Conservation (phyloP, 108 stramenopile species). For the Nitzschia sp. region DNA sequence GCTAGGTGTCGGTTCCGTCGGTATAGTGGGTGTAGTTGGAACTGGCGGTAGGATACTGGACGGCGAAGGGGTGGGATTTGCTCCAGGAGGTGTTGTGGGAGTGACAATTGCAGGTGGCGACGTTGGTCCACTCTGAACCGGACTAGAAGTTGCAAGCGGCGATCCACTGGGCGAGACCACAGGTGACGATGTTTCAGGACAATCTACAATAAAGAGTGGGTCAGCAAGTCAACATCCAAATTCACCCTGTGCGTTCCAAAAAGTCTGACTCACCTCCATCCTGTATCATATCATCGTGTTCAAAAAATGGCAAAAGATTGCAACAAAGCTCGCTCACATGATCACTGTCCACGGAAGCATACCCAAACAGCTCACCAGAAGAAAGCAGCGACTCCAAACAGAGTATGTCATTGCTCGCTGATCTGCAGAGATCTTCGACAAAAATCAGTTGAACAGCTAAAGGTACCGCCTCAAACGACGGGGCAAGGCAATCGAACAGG, state of each 20-base stretch:
- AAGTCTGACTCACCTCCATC: not conserved
- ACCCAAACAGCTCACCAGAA: slow-evolving; percentile 5
- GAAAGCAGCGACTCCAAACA: slow-evolving; percentile 1
- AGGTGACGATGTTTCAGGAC: not conserved
- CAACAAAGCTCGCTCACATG: slow-evolving; percentile 13
- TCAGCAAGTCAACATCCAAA: not conserved
- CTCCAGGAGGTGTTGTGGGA: not conserved
- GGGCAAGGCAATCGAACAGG: slow-evolving; percentile 15
- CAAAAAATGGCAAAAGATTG: slow-evolving; percentile 2
- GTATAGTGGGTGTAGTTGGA: not conserved
- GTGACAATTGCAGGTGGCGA: not conserved
- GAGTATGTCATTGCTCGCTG: not conserved
- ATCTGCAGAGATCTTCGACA: slow-evolving; percentile 4
- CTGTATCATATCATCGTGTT: not conserved
- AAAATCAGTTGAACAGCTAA: slow-evolving; percentile 10
- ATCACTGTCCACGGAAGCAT: not conserved
- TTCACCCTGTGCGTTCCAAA: not conserved
- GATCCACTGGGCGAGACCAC: not conserved
- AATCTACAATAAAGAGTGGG: not conserved
- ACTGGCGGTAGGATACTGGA: not conserved
- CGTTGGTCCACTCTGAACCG: not conserved
- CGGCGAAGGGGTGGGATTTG: not conserved
- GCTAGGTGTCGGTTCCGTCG: not conserved
- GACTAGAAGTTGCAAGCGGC: not conserved
- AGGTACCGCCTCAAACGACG: slow-evolving; percentile 1